Evolutionary conservation across 1,139 yeast genomes (phyloP).

Genomic region (Pichia inconspicua): DNA sequence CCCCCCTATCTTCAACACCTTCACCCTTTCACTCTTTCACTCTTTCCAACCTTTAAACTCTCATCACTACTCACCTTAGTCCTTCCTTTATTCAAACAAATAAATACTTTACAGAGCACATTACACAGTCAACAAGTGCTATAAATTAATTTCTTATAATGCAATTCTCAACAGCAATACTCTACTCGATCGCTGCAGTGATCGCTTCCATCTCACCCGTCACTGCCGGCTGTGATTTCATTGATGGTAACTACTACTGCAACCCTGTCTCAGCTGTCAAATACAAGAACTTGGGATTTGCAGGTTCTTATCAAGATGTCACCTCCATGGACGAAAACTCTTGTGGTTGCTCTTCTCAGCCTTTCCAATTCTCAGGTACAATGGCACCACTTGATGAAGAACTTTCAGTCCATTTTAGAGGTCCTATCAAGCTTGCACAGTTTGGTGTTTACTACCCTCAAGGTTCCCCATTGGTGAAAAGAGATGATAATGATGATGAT

Average conservation of each 20-base stretch:
- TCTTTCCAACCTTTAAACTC: not conserved
- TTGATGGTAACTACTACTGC: conserved; percentile 80
- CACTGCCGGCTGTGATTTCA: conserved; percentile 37
- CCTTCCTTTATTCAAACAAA: conserved; percentile 1
- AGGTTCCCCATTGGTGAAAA: conserved; percentile 29
- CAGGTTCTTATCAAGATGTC: conserved; percentile 73
- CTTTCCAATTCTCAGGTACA: conserved; percentile 58
- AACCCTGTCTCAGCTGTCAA: conserved; percentile 56
- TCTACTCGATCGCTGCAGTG: conserved; percentile 28
- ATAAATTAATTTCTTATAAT: conserved; percentile 7
- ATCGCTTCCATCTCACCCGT: conserved; percentile 28
- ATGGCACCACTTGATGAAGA: conserved; percentile 85
- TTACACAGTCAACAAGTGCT: too few relatives aligned
- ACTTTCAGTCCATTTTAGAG: conserved; percentile 88
- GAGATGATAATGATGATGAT: conserved; percentile 31
- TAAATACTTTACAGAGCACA: too few relatives aligned
- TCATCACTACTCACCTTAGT: conserved; percentile 7
- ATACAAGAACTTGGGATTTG: conserved; percentile 67
- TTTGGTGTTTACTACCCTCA: conserved; percentile 67
- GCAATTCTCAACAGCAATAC: conserved; percentile 22
- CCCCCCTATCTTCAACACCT: not conserved
- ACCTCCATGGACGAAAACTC: conserved; percentile 59
- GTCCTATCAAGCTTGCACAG: conserved; percentile 72
- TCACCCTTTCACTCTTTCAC: too few relatives aligned
- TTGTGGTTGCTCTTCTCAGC: conserved; percentile 50